Base-by-base conservation (phyloP, 1,139 yeast genomes). In the Tardiomyces digboiensis region DNA sequence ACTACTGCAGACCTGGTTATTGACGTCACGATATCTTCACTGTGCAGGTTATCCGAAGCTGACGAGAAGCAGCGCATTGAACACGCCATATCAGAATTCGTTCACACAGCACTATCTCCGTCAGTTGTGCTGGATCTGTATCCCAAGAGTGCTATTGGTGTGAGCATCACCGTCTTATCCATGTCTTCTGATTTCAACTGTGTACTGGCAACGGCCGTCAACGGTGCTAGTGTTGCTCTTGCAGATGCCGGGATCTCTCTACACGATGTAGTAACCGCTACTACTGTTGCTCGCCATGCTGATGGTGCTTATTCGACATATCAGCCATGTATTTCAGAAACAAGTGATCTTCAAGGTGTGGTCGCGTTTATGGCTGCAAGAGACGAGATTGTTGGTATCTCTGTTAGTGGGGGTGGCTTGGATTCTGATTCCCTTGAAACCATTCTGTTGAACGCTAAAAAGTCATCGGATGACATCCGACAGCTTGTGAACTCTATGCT, bases 81-180 rank as follows among this genome's bases (percentile, higher is more conserved):
- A 50, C 54, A 6, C 60, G 29, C 59, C 73, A 43, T 66, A 65
- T 44, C 64, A 79, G 16, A 69, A 79, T 12, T 66, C 78, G 7
- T 80, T 74, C 54, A 66, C 82, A 19, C 83, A 2, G 70, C 84
- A 38, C 62, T 81, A 38, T 66, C 75, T 39, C 80, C 86, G 10
- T 66, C 82, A 1, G 74, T 91, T 3, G 64, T 84, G 38, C 68
- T 87, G 41, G 77, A 77, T 16, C 78, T 80, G 49, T 89, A 89
- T 60, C 97, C 97, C 5, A 91, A 91, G 62, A 84, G 95, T 8
- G 79, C 89, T 20, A 85, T 91, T 44, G 93, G 82, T 57, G 71
- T 91, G 20, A 82, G 81, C 54, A 70, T 89, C n/a, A 77, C 83
- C 39, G 68, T 87, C 2, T 67, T 87, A 18, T 61, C 71, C 16